Evolutionary conservation across 768 basidiomycete species (phyloP).

Genomic region (Baorangia bicolor): DNA sequence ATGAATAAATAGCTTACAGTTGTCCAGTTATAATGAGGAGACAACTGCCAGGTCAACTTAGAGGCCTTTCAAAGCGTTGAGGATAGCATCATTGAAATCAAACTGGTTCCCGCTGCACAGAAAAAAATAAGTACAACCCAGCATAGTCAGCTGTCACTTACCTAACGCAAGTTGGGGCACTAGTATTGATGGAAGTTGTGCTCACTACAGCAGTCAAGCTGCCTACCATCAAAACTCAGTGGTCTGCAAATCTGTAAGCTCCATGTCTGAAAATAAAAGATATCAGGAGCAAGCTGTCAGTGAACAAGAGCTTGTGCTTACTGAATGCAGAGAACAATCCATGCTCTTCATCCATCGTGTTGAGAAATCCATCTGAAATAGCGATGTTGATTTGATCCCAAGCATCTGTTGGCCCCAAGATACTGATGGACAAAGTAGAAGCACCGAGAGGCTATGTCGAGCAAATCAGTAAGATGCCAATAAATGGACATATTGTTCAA

Average conservation of each 20-base stretch:
- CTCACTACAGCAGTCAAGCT: slow-evolving; percentile 59
- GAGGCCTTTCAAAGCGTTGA: slow-evolving; percentile 59
- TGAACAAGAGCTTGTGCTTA: slow-evolving; percentile 29
- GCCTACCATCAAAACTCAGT: slow-evolving; percentile 59
- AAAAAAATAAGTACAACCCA: slow-evolving; percentile 5
- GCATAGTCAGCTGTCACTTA: slow-evolving; percentile 18
- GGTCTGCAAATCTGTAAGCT: slow-evolving; percentile 50
- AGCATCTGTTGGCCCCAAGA: slow-evolving; percentile 53
- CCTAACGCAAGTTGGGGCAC: slow-evolving; percentile 59
- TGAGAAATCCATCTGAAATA: slow-evolving; percentile 53
- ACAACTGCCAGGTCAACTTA: slow-evolving; percentile 56
- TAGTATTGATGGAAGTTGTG: slow-evolving; percentile 53
- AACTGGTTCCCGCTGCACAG: slow-evolving; percentile 60
- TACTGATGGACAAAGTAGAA: slow-evolving; percentile 57
- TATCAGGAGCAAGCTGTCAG: background rate
- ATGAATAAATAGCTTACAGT: slow-evolving; percentile 45
- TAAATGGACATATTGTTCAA: background rate
- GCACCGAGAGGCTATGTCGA: slow-evolving; percentile 54
- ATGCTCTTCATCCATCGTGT: slow-evolving; percentile 47
- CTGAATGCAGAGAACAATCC: slow-evolving; percentile 58
- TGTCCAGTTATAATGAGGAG: slow-evolving; percentile 59
- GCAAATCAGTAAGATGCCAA: background rate
- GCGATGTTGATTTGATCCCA: slow-evolving; percentile 63
- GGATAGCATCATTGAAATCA: slow-evolving; percentile 56
- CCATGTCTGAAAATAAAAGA: slow-evolving; percentile 41